phyloP scores from a whole-genome alignment of 352 stramenopile species.

The Phytopythium cucurbitacearum region DNA sequence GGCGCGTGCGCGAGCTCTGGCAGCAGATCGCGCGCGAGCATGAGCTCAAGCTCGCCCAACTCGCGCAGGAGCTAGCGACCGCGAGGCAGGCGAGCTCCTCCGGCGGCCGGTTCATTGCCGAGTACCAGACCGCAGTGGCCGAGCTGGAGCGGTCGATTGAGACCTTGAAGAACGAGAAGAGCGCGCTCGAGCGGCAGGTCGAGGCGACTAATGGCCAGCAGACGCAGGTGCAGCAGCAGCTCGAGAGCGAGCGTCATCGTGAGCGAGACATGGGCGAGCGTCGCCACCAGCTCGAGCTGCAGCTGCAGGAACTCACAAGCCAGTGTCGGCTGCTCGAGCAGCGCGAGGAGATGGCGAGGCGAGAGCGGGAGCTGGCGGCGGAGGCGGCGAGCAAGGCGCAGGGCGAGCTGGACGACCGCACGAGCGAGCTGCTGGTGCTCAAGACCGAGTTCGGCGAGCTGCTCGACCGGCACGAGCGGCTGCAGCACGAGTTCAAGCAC shows the following conservation, averaged over 20 bases:
- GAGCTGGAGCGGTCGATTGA: constrained; percentile 32
- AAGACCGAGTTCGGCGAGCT: constrained; percentile 67
- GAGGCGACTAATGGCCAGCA: constrained; percentile 24
- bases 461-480: constrained; percentile 43
- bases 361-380: constrained; percentile 41
- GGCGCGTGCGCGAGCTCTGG: constrained; percentile 71
- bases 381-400: constrained; percentile 24
- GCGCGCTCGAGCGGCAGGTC: constrained; percentile 33
- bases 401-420: constrained; percentile 30
- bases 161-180: constrained; percentile 30
- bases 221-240: constrained; percentile 21
- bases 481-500: constrained; percentile 35
- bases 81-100: constrained; percentile 18
- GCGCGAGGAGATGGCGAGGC: constrained; percentile 35
- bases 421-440: constrained; percentile 43
- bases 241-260: constrained; percentile 31
- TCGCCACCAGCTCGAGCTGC: constrained; percentile 22
- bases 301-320: constrained; percentile 41
- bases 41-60: constrained; percentile 39
- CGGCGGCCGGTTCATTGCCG: constrained; percentile 14
- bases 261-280: constrained; percentile 29
- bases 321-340: constrained; percentile 36
- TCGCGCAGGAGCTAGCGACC: constrained; percentile 39
- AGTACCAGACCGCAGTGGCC: constrained; percentile 23
- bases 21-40: constrained; percentile 74